These are phyloP conservation scores for Saccharomycopsis guyanensis DNA, from an alignment of 805 yeast genomes.

Conservation along the genomic window DNA sequence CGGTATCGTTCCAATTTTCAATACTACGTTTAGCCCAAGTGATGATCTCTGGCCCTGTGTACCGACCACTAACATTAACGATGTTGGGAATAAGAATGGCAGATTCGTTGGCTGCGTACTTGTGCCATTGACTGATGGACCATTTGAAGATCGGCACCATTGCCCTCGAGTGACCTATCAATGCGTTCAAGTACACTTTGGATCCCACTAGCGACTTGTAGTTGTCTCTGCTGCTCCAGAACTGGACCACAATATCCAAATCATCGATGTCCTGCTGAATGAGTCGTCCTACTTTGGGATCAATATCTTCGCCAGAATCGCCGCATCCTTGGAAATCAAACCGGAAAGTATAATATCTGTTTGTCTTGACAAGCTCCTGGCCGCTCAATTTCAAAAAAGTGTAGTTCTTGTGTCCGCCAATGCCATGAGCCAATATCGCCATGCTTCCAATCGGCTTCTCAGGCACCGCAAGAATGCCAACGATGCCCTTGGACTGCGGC, in stretches of 20 bases:
- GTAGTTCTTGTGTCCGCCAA: constrained; percentile 76
- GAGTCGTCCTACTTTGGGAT: constrained; percentile 40
- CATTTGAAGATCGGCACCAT: constrained; percentile 67
- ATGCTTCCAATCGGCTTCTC: constrained; percentile 24
- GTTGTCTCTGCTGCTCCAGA: constrained; percentile 18
- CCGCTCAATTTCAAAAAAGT: constrained; percentile 65
- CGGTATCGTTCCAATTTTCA: constrained; percentile 30
- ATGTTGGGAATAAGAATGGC: constrained; percentile 52
- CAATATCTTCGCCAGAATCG: constrained; percentile 39
- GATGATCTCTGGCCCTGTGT: constrained; percentile 39
- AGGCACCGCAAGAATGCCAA: constrained; percentile 33
- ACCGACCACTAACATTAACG: constrained; percentile 71
- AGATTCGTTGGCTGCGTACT: constrained; percentile 20
- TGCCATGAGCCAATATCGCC: constrained; percentile 73
- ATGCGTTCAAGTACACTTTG: constrained; percentile 41
- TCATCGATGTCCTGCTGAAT: constrained; percentile 64
- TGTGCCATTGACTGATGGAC: constrained; percentile 42
- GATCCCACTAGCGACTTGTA: constrained; percentile 5
- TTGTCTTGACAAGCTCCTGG: constrained; percentile 43
- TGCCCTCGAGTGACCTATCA: constrained; percentile 80
- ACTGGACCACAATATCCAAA: constrained; percentile 40
- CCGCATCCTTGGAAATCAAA: constrained; percentile 89
- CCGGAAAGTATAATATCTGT: constrained; percentile 61
- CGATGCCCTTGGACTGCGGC: constrained; percentile 28
- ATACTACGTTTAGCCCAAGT: constrained; percentile 30